These are phyloP conservation scores for Serendipita sp. DNA, from an alignment of 768 basidiomycete genomes.

Conservation along the genomic window DNA sequence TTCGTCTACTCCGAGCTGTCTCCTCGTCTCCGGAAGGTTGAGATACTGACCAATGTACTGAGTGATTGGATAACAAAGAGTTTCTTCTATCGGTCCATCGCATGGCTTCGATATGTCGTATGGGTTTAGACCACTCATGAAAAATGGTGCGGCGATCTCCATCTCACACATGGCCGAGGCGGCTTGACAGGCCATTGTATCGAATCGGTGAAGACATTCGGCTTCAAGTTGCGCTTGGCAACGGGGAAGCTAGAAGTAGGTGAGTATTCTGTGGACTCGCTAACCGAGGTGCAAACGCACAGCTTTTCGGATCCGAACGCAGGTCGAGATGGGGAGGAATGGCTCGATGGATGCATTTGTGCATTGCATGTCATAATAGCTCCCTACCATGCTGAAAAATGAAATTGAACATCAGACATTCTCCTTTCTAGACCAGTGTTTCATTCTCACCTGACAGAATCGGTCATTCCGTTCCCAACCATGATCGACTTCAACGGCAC, in stretches of 20 bases:
- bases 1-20: constrained; percentile 41
- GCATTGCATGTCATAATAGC: constrained; percentile 42
- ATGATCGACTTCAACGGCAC: constrained; percentile 34
- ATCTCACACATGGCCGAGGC: constrained; percentile 49
- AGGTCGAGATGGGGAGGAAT: constrained; percentile 16
- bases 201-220: constrained; percentile 49
- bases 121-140: constrained; percentile 29
- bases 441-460: constrained; percentile 28
- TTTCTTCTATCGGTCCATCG: constrained; percentile 29
- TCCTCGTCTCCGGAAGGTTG: constrained; percentile 36
- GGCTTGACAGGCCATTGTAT: constrained; percentile 49
- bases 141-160: constrained; percentile 31
- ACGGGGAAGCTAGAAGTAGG: constrained; percentile 37
- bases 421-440: not conserved
- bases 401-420: constrained; percentile 8
- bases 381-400: constrained; percentile 20
- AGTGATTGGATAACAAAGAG: constrained; percentile 45
- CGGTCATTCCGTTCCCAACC: constrained; percentile 50
- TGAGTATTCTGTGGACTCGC: not conserved
- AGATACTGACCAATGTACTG: constrained; percentile 43
- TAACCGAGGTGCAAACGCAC: not conserved
- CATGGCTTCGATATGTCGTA: constrained; percentile 58
- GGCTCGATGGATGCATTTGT: constrained; percentile 34
- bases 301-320: constrained; percentile 6
- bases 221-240: constrained; percentile 44